These are phyloP conservation scores for Dactylellina parvicollis DNA, from an alignment of 2,329 filamentous ascomycete genomes.

Conservation along the genomic window DNA sequence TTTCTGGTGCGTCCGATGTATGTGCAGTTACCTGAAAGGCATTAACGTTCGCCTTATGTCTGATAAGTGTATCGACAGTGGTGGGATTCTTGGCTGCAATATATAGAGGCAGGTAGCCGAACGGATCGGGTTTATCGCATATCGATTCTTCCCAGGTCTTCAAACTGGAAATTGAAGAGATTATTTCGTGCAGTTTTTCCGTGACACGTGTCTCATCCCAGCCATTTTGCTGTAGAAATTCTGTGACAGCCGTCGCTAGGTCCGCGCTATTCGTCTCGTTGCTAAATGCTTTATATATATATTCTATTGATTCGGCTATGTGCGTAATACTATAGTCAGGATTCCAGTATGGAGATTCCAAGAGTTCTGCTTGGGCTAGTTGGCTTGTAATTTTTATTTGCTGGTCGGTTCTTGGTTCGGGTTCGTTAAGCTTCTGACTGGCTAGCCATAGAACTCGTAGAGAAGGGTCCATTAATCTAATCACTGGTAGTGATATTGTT, in stretches of 20 bases:
- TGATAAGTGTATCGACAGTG: constrained; percentile 8
- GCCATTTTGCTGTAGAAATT: not conserved
- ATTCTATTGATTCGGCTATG: not conserved
- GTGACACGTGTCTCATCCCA: not conserved
- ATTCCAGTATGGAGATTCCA: not conserved
- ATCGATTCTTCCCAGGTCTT: constrained; percentile 7
- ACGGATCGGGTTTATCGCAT: constrained; percentile 11
- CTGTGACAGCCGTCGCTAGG: not conserved
- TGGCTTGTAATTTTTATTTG: not conserved
- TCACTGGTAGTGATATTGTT: not conserved
- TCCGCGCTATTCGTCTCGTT: not conserved
- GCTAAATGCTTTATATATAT: not conserved
- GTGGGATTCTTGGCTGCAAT: constrained; percentile 3
- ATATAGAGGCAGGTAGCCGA: constrained; percentile 6
- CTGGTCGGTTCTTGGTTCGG: not conserved
- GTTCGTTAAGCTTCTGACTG: not conserved
- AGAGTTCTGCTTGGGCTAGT: not conserved
- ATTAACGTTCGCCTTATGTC: constrained; percentile 15
- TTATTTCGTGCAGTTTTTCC: constrained; percentile 1
- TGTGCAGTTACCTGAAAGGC: not conserved
- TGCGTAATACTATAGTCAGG: not conserved
- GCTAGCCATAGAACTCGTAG: constrained; percentile 7
- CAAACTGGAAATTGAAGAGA: not conserved
- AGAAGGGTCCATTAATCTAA: constrained; percentile 3
- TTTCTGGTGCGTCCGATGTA: not conserved